Percentiles rank a stretch among this genome's conserved stretches.
phyloP scores from a whole-genome alignment of 306 rosid genomes.

The Cucurbita maxima region DNA sequence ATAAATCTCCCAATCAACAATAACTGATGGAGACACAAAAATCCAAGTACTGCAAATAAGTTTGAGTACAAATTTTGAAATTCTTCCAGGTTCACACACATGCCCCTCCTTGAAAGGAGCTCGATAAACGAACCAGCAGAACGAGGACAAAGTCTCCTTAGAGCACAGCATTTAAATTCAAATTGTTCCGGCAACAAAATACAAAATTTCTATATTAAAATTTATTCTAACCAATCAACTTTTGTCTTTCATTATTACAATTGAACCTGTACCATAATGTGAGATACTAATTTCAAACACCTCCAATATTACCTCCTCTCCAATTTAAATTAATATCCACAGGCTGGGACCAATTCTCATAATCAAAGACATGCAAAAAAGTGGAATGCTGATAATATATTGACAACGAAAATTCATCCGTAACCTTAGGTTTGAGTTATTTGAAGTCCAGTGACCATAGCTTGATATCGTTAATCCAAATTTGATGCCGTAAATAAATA shows the following conservation, averaged over 20 bases:
- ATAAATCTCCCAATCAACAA: neutral
- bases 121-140: neutral
- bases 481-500: neutral
- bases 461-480: neutral
- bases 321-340: neutral
- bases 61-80: neutral
- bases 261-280: neutral
- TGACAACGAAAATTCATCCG: neutral
- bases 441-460: neutral
- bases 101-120: neutral
- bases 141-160: neutral
- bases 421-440: neutral
- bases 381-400: neutral
- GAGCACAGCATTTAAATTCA: neutral
- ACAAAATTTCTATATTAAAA: neutral
- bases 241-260: neutral
- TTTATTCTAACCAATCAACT: neutral
- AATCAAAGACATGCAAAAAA: neutral
- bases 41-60: neutral
- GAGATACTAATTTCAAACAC: neutral
- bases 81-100: neutral
- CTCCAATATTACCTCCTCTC: neutral
- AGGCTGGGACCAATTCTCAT: neutral
- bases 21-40: neutral
- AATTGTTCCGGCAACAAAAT: neutral